phyloP scores from a whole-genome alignment of 2,329 filamentous ascomycete species.

The Diaporthe humulicola region DNA sequence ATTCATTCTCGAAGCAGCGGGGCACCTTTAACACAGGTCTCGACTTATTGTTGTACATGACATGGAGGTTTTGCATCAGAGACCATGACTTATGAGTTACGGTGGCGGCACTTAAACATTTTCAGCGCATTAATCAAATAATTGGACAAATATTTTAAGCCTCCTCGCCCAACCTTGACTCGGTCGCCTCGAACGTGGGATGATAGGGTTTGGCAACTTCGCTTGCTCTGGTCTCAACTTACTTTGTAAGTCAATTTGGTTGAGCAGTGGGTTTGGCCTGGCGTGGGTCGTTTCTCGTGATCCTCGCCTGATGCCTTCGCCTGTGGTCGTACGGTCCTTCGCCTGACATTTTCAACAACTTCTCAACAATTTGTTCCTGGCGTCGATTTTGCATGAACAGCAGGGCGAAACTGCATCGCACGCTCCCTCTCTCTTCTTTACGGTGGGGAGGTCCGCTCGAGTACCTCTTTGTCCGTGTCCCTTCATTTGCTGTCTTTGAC shows the following conservation, averaged over 20 bases:
- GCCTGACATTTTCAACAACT: not conserved
- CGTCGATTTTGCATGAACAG: not conserved
- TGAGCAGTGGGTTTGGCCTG: not conserved
- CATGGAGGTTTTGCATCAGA: not conserved
- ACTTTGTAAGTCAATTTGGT: not conserved
- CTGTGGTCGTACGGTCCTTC: not conserved
- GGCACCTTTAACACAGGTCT: not conserved
- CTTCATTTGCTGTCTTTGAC: not conserved
- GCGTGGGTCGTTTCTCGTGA: not conserved
- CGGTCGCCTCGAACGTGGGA: not conserved
- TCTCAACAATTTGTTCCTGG: not conserved
- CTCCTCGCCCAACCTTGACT: not conserved
- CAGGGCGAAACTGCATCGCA: not conserved
- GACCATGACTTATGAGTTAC: constrained; percentile 7
- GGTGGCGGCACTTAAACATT: not conserved
- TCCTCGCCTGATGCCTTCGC: not conserved
- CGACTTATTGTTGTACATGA: not conserved
- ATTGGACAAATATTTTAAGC: not conserved
- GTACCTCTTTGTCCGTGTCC: not conserved
- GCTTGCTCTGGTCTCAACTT: not conserved
- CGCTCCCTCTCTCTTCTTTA: not conserved
- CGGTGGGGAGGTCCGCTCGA: not conserved
- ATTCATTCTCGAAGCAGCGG: not conserved
- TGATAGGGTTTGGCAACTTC: too few species aligned
- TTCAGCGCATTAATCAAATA: not conserved